Conservation (phyloP, 768 basidiomycete genomes). For the Podaxis carcinomalis region DNA sequence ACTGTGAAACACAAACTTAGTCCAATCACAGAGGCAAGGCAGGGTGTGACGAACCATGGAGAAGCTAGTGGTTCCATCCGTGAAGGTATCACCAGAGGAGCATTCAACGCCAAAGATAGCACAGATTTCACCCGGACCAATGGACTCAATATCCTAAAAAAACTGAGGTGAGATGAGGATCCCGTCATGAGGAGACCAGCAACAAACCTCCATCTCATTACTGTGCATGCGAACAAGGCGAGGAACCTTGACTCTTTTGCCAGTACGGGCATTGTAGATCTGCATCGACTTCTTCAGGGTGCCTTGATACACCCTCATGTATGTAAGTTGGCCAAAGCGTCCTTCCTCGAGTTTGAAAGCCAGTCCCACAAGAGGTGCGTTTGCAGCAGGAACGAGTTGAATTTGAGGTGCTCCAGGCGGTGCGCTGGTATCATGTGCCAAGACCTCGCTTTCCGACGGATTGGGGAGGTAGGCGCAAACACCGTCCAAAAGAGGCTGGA, state of each 20-base stretch:
- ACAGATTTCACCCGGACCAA: constrained; percentile 98
- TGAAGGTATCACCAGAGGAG: constrained; percentile 96
- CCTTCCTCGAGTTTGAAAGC: constrained; percentile 99
- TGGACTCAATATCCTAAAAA: constrained; percentile 78
- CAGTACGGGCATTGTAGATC: constrained; percentile 90
- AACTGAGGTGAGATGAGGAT: not conserved
- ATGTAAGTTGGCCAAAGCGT: constrained; percentile 93
- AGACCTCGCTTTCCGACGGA: constrained; percentile 72
- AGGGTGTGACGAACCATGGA: constrained; percentile 70
- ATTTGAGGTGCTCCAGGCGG: constrained; percentile 63
- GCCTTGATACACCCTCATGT: constrained; percentile 98
- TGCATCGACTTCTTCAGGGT: constrained; percentile 79
- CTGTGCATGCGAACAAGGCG: constrained; percentile 96
- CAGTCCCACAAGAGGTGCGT: constrained; percentile 85
- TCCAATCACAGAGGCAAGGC: not conserved
- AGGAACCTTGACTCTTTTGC: constrained; percentile 97
- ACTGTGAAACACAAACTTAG: constrained; percentile 42
- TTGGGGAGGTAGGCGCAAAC: constrained; percentile 94
- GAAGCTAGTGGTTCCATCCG: constrained; percentile 81
- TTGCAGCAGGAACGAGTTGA: constrained; percentile 74
- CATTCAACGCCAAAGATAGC: constrained; percentile 99
- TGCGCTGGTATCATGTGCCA: constrained; percentile 79
- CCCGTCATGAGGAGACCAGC: not conserved
- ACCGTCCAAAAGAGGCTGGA: constrained; percentile 92
- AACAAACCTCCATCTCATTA: constrained; percentile 93